These are phyloP conservation scores for Thielaviopsis euricoi DNA, from an alignment of 2,329 filamentous ascomycete genomes.

Conservation along the genomic window DNA sequence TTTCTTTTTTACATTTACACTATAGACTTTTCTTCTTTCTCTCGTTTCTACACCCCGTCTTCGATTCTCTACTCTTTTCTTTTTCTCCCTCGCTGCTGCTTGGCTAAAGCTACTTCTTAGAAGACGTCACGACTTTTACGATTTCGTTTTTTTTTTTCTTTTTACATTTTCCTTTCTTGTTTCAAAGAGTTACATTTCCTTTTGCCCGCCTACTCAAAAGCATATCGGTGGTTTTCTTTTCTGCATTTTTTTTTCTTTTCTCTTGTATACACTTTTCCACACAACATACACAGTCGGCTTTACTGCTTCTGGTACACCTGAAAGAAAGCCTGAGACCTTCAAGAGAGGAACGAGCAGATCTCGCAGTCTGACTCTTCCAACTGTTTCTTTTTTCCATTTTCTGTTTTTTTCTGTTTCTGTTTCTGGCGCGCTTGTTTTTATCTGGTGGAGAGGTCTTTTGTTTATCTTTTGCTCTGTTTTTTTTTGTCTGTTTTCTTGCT, in stretches of 20 bases:
- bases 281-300: neutral
- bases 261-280: neutral
- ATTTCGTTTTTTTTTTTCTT: conserved; percentile 14
- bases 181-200: conserved; percentile 15
- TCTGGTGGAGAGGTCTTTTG: neutral
- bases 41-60: neutral
- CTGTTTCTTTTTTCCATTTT: neutral
- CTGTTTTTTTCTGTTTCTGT: no score
- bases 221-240: conserved; percentile 15
- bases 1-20: conserved; percentile 11
- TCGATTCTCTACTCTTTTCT: conserved; percentile 1
- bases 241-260: conserved; percentile 15
- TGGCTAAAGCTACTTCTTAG: neutral
- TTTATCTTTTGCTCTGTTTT: conserved; percentile 15
- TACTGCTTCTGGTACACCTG: neutral
- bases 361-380: neutral
- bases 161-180: conserved; percentile 14
- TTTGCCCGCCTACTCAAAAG: conserved; percentile 1
- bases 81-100: neutral
- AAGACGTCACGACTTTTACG: conserved; percentile 11
- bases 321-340: neutral
- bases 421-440: neutral
- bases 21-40: neutral
- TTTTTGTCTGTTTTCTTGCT: conserved; percentile 15
- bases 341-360: neutral